phyloP scores from a whole-genome alignment of 495 filamentous ascomycete genomes.

The Hypoxylon crocopeplum region DNA sequence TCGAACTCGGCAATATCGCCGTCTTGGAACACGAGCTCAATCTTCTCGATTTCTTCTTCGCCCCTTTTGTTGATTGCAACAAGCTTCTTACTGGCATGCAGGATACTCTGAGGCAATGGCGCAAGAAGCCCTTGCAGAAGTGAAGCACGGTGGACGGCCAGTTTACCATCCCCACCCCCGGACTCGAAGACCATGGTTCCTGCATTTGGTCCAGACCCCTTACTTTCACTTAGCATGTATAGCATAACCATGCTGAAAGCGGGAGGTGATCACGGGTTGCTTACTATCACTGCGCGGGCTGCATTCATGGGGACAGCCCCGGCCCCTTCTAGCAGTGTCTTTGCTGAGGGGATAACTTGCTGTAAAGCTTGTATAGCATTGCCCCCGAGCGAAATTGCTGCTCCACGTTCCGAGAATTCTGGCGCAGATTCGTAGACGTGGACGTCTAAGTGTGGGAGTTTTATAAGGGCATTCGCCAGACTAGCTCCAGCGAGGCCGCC shows the following conservation, averaged over 20 bases:
- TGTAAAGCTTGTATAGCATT: constrained; percentile 7
- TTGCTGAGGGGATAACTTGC: background rate
- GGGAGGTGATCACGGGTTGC: too few species aligned
- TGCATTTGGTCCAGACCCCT: background rate
- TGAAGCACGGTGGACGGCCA: background rate
- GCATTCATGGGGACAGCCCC: background rate
- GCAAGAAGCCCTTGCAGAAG: background rate
- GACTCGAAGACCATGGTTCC: background rate
- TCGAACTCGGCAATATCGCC: constrained; percentile 1
- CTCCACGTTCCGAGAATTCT: constrained; percentile 32
- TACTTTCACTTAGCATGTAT: too few species aligned
- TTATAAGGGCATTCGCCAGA: constrained; percentile 15
- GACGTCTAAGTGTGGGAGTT: constrained; percentile 25
- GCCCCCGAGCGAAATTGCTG: constrained; percentile 22
- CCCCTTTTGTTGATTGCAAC: background rate
- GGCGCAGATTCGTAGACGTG: constrained; percentile 31
- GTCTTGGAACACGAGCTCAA: too few species aligned
- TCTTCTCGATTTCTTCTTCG: too few species aligned
- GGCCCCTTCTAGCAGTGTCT: background rate
- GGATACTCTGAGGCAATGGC: background rate
- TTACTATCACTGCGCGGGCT: background rate
- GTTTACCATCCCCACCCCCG: background rate
- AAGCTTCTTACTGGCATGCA: background rate
- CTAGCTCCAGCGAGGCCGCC: constrained; percentile 36
- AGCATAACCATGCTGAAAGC: too few species aligned